Evolutionary conservation across 257 asterid species (phyloP).

Genomic region (Penstemon davidsonii): DNA sequence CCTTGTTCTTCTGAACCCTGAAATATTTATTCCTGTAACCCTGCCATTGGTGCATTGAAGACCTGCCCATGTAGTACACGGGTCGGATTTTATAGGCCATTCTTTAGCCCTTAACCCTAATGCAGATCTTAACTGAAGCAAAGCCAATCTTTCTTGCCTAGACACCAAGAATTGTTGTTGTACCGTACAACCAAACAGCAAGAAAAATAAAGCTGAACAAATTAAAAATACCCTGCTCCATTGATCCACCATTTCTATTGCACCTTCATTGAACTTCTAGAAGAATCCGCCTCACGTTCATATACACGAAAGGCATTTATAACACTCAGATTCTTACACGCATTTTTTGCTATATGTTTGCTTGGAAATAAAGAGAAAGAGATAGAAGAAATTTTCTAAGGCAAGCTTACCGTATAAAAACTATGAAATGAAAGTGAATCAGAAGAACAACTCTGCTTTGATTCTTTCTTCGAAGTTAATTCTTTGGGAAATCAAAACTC

Average conservation of each 20-base stretch:
- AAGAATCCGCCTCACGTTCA: slow-evolving; percentile 42
- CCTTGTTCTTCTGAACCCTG: slow-evolving; percentile 57
- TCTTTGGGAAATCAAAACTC: not conserved
- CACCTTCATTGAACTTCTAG: slow-evolving; percentile 64
- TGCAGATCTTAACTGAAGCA: slow-evolving; percentile 64
- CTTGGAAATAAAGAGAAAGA: not conserved
- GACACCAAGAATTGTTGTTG: slow-evolving; percentile 35
- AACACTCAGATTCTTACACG: slow-evolving; percentile 23
- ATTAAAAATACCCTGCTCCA: slow-evolving; percentile 42
- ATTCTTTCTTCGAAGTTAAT: slow-evolving; percentile 9
- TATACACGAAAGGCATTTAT: slow-evolving; percentile 14
- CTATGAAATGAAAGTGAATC: too few relatives aligned
- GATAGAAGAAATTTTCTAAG: not conserved
- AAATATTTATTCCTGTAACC: slow-evolving; percentile 49
- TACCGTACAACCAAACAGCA: slow-evolving; percentile 28
- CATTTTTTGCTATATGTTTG: slow-evolving; percentile 30
- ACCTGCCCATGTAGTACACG: slow-evolving; percentile 53
- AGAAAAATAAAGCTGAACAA: slow-evolving; percentile 36
- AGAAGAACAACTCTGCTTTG: slow-evolving; percentile 12
- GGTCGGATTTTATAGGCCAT: slow-evolving; percentile 59
- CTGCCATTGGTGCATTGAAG: slow-evolving; percentile 47
- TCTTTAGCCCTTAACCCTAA: slow-evolving; percentile 59
- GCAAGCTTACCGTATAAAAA: not conserved
- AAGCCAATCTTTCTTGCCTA: slow-evolving; percentile 42
- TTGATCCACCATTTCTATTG: slow-evolving; percentile 67